phyloP scores from a whole-genome alignment of 2,329 filamentous ascomycete species.

The Raffaelea deltoideospora region DNA sequence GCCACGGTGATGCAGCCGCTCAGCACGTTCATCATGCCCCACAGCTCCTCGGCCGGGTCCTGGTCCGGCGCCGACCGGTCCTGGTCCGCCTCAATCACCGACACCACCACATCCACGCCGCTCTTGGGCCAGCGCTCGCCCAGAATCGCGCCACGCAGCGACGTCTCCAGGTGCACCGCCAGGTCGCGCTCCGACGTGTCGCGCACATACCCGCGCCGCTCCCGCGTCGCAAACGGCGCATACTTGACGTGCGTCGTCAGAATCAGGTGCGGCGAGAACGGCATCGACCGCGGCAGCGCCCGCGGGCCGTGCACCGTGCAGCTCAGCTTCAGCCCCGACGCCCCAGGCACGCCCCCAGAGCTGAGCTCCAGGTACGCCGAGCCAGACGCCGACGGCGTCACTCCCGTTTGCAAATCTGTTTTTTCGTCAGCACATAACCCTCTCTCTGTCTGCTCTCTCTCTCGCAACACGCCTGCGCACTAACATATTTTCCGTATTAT shows the following conservation, averaged over 20 bases:
- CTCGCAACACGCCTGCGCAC: conserved; percentile 16
- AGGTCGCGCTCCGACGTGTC: conserved; percentile 80
- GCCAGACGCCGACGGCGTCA: conserved; percentile 85
- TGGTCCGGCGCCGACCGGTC: conserved; percentile 39
- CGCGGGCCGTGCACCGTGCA: conserved; percentile 90
- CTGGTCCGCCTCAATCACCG: conserved; percentile 85
- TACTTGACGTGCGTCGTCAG: conserved; percentile 93
- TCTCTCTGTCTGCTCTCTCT: neutral
- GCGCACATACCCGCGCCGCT: conserved; percentile 70
- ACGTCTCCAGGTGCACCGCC: conserved; percentile 80
- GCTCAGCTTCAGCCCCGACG: conserved; percentile 65
- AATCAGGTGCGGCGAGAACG: conserved; percentile 84
- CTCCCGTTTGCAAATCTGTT: conserved; percentile 73
- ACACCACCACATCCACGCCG: conserved; percentile 87
- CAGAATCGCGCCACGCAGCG: conserved; percentile 76
- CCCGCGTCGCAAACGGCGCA: conserved; percentile 78
- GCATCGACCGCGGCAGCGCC: conserved; percentile 74
- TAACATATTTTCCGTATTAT: conserved; percentile 76
- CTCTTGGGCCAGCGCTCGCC: conserved; percentile 98
- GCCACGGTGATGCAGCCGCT: conserved; percentile 88
- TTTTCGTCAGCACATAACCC: neutral
- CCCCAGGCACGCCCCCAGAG: conserved; percentile 22
- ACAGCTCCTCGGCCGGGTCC: conserved; percentile 43
- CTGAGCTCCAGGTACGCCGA: conserved; percentile 72
- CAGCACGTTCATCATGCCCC: conserved; percentile 84